Percentiles rank a stretch among this genome's conserved stretches.
These are phyloP conservation scores for Barnettozyma hawaiiensis DNA, from an alignment of 1,139 yeast genomes.

Conservation along the genomic window DNA sequence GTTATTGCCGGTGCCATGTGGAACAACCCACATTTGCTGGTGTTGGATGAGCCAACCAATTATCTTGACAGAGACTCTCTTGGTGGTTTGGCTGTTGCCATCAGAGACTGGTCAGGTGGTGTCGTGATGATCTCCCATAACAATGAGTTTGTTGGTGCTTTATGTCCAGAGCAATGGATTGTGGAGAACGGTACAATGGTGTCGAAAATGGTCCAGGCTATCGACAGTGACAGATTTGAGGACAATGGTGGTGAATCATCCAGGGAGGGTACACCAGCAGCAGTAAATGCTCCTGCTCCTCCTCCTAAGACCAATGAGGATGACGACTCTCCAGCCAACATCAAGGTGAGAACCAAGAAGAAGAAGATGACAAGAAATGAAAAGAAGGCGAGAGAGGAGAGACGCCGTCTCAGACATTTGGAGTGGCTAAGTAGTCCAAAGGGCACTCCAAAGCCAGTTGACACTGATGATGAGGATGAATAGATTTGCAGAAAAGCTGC, in stretches of 20 bases:
- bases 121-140: constrained; percentile 98
- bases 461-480: constrained; percentile 88
- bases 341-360: constrained; percentile 87
- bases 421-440: constrained; percentile 96
- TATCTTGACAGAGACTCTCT: constrained; percentile 96
- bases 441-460: constrained; percentile 93
- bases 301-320: constrained; percentile 48
- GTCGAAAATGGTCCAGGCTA: constrained; percentile 72
- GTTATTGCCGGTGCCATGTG: constrained; percentile 99
- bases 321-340: constrained; percentile 92
- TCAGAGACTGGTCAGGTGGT: constrained; percentile 97
- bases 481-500: no score
- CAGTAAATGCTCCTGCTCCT: constrained; percentile 38
- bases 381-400: constrained; percentile 82
- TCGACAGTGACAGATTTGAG: constrained; percentile 76
- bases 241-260: constrained; percentile 58
- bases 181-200: constrained; percentile 89
- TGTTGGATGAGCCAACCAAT: constrained; percentile 96
- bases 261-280: constrained; percentile 37
- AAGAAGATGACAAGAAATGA: constrained; percentile 97
- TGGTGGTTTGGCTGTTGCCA: constrained; percentile 96
- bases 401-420: constrained; percentile 89
- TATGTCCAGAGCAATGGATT: constrained; percentile 98
- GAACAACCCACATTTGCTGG: constrained; percentile 98
- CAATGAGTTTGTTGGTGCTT: constrained; percentile 93